Percentiles rank a stretch among this genome's conserved stretches.
Evolutionary conservation across 1,139 yeast species (phyloP).

Genomic region (Pichia sp.): DNA sequence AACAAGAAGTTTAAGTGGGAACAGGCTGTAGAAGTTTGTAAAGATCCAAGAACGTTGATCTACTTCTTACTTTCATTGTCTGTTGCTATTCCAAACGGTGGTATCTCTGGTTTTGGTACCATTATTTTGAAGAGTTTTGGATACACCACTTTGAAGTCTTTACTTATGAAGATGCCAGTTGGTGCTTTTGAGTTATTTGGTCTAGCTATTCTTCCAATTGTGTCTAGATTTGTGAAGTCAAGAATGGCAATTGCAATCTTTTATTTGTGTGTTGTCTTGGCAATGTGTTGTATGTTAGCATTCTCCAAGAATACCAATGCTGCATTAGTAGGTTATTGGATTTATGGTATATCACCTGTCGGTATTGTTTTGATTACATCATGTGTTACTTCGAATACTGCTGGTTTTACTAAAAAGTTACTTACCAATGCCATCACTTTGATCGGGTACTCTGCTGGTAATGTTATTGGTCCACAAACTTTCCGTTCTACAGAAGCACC

Average conservation of each 20-base stretch:
- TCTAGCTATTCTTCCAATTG: slow-evolving; percentile 23
- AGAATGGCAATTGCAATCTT: slow-evolving; percentile 36
- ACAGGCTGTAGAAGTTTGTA: slow-evolving; percentile 32
- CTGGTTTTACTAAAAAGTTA: slow-evolving; percentile 67
- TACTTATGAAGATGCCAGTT: slow-evolving; percentile 37
- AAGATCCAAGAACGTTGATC: slow-evolving; percentile 31
- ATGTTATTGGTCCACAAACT: slow-evolving; percentile 67
- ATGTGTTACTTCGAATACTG: slow-evolving; percentile 44
- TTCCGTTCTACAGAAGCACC: slow-evolving; percentile 35
- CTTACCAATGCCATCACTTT: slow-evolving; percentile 56
- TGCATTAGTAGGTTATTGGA: slow-evolving; percentile 42
- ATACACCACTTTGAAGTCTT: slow-evolving; percentile 28
- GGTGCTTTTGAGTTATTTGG: slow-evolving; percentile 39
- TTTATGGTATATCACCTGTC: slow-evolving; percentile 34
- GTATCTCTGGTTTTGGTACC: slow-evolving; percentile 35
- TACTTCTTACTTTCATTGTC: slow-evolving; percentile 32
- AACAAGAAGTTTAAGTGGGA: slow-evolving; percentile 36
- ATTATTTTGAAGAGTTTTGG: slow-evolving; percentile 36
- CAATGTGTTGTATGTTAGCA: slow-evolving; percentile 45
- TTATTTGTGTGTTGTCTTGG: slow-evolving; percentile 36
- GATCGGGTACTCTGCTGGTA: slow-evolving; percentile 64
- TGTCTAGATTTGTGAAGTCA: slow-evolving; percentile 23
- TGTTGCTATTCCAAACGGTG: slow-evolving; percentile 40
- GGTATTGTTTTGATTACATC: slow-evolving; percentile 39
- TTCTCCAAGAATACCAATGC: slow-evolving; percentile 36